These are phyloP conservation scores for Helicostylum pulchrum DNA, from an alignment of 192 early-diverging fungal genomes.

Conservation along the genomic window DNA sequence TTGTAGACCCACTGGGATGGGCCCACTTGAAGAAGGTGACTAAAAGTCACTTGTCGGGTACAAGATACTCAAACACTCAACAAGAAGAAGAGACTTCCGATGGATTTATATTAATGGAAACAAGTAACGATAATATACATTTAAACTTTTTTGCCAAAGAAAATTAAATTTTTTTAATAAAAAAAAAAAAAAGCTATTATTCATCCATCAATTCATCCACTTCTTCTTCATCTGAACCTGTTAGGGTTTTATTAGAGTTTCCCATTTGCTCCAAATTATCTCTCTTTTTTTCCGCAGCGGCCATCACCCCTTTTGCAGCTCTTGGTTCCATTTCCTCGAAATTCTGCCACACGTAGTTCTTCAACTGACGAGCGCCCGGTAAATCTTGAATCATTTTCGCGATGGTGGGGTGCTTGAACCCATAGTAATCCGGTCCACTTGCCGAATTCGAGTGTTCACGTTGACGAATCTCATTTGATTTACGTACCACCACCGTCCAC, in stretches of 20 bases:
- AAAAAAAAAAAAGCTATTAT: background rate
- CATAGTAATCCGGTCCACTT: slow-evolving; percentile 88
- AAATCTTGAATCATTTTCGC: slow-evolving; percentile 84
- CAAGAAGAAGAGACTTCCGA: background rate
- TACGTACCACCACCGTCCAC: slow-evolving; percentile 77
- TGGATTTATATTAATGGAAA: background rate
- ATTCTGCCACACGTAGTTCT: slow-evolving; percentile 64
- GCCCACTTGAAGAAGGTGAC: background rate
- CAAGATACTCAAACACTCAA: background rate
- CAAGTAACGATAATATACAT: background rate
- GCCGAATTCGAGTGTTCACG: slow-evolving; percentile 78
- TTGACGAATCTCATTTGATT: slow-evolving; percentile 75
- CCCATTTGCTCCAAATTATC: slow-evolving; percentile 32
- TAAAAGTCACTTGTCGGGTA: background rate
- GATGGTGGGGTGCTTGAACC: slow-evolving; percentile 82
- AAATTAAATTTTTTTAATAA: background rate
- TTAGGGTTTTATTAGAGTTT: slow-evolving; percentile 13
- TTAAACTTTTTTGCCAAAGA: slow-evolving; percentile 5
- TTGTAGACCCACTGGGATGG: background rate
- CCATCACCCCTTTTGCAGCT: slow-evolving; percentile 50
- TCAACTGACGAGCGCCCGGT: slow-evolving; percentile 66
- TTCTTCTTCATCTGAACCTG: background rate
- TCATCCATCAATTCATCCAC: background rate
- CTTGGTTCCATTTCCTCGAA: slow-evolving; percentile 62
- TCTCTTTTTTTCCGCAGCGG: slow-evolving; percentile 30